Evolutionary conservation across 768 basidiomycete genomes (phyloP).

Genomic region (Serendipita vermifera): DNA sequence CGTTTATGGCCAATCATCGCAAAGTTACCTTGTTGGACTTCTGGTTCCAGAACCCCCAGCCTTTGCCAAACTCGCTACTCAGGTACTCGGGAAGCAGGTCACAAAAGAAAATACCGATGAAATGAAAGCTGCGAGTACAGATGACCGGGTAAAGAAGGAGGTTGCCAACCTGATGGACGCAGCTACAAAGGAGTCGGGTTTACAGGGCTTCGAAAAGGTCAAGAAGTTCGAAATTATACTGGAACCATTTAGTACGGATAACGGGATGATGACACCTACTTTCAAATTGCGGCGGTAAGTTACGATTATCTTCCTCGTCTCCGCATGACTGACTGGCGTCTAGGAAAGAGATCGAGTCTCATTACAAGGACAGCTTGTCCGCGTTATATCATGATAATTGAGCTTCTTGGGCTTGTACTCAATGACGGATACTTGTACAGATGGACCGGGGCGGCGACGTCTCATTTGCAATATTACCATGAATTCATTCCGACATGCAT

Average conservation of each 20-base stretch:
- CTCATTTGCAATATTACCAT: too few species aligned
- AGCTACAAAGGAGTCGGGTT: conserved; percentile 45
- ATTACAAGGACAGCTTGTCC: background rate
- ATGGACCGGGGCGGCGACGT: too few species aligned
- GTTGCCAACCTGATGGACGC: conserved; percentile 43
- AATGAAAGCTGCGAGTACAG: conserved; percentile 42
- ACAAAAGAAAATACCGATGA: conserved; percentile 35
- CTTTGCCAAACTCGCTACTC: conserved; percentile 46
- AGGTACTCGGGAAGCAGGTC: conserved; percentile 40
- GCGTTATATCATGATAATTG: too few species aligned
- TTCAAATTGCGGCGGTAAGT: conserved; percentile 63
- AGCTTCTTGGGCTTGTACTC: too few species aligned
- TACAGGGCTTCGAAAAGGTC: conserved; percentile 86
- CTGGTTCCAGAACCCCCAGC: conserved; percentile 71
- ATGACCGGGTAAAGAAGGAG: conserved; percentile 44
- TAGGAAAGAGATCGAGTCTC: background rate
- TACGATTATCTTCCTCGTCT: background rate
- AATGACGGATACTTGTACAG: too few species aligned
- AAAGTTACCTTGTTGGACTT: conserved; percentile 77
- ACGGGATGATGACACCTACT: conserved; percentile 79
- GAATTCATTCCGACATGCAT: too few species aligned
- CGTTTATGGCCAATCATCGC: conserved; percentile 81
- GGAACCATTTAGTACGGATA: conserved; percentile 62
- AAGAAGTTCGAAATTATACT: conserved; percentile 68
- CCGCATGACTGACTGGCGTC: background rate